Percentiles rank a stretch among this genome's conserved stretches.
These are phyloP conservation scores for Serpula lacrymans DNA, from an alignment of 768 basidiomycete species.

Conservation along the genomic window DNA sequence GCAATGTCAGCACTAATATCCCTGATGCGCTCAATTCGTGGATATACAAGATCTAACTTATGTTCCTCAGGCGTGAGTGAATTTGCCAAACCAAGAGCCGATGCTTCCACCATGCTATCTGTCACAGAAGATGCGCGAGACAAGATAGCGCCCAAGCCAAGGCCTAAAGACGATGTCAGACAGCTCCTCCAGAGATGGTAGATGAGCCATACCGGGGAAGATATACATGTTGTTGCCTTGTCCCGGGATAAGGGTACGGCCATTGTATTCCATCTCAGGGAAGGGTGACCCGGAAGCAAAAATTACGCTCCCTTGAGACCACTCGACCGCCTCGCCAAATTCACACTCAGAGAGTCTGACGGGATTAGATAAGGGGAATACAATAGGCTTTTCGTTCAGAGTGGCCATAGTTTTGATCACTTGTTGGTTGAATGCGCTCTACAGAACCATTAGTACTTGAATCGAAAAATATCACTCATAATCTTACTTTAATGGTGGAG, in stretches of 20 bases:
- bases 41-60: conserved; percentile 70
- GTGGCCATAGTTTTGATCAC: conserved; percentile 76
- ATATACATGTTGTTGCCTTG: conserved; percentile 97
- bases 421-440: conserved; percentile 72
- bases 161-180: conserved; percentile 34
- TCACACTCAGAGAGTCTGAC: conserved; percentile 78
- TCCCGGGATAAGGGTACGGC: conserved; percentile 63
- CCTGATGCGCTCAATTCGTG: conserved; percentile 77
- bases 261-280: conserved; percentile 54
- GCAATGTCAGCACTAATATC: conserved; percentile 82
- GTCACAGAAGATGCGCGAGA: conserved; percentile 67
- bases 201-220: conserved; percentile 50
- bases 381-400: conserved; percentile 79
- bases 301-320: conserved; percentile 72
- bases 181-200: conserved; percentile 1
- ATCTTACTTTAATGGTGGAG: conserved; percentile 69
- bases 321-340: conserved; percentile 68
- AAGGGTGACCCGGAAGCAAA: conserved; percentile 92
- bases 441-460: conserved; percentile 1
- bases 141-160: conserved; percentile 80
- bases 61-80: conserved; percentile 71
- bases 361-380: conserved; percentile 93
- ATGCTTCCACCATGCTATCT: conserved; percentile 86
- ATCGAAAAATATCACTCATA: background rate
- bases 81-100: conserved; percentile 75